Conservation (phyloP, 805 yeast species). For the Suhomyces sp. region DNA sequence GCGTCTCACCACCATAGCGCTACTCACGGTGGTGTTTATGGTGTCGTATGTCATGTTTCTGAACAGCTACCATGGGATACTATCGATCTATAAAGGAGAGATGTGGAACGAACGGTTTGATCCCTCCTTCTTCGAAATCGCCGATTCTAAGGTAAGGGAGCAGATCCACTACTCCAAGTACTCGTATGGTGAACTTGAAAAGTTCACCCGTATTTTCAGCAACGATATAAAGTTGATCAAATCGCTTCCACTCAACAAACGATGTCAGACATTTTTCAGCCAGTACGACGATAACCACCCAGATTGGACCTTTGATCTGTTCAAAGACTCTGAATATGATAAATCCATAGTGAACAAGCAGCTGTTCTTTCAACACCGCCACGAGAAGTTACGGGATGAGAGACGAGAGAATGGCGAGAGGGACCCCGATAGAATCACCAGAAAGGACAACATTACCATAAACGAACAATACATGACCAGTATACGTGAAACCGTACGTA, state of each 20-base stretch:
- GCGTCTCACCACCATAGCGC: conserved; percentile 1
- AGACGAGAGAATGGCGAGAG: not conserved
- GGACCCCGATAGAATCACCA: conserved; percentile 9
- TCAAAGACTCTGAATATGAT: conserved; percentile 12
- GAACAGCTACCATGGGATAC: not conserved
- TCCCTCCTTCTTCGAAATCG: conserved; percentile 5
- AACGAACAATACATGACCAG: conserved; percentile 13
- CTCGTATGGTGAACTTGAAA: conserved; percentile 17
- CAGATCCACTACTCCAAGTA: conserved; percentile 25
- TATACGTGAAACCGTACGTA: conserved; percentile 13
- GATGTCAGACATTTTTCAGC: conserved; percentile 24
- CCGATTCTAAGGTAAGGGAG: conserved; percentile 13
- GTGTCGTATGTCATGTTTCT: not conserved
- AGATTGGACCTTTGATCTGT: conserved; percentile 19
- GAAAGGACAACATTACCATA: conserved; percentile 17
- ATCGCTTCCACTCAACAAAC: conserved; percentile 15
- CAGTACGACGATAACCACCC: conserved; percentile 17
- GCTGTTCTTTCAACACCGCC: conserved; percentile 9
- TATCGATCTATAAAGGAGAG: not conserved
- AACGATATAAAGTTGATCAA: conserved; percentile 7
- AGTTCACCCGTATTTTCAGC: conserved; percentile 11
- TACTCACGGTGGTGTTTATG: not conserved
- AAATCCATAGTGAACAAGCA: conserved; percentile 19
- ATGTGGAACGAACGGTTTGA: conserved; percentile 7
- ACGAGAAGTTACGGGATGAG: not conserved